These are phyloP conservation scores for Papilionanthe hybrid DNA, from an alignment of 116 monocot genomes.

Conservation along the genomic window DNA sequence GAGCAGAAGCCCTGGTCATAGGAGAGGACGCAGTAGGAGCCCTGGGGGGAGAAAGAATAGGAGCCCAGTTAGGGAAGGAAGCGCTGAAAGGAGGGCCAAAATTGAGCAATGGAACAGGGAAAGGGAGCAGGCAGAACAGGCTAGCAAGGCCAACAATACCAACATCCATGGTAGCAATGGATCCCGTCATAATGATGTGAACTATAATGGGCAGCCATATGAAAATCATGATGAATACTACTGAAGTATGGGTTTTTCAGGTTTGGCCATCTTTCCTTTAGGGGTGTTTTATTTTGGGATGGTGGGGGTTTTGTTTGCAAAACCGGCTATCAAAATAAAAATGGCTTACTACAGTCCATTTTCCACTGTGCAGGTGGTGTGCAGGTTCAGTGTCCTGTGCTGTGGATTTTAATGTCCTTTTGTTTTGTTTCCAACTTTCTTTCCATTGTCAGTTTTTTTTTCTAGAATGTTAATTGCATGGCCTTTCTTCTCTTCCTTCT, in stretches of 20 bases:
- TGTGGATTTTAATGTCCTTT: conserved; percentile 18
- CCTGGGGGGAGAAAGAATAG: conserved; percentile 25
- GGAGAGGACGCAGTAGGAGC: conserved; percentile 22
- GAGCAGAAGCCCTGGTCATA: conserved; percentile 3
- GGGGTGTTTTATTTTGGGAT: background rate
- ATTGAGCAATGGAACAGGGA: conserved; percentile 92
- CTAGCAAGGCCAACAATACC: background rate
- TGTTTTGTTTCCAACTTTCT: background rate
- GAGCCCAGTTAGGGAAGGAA: conserved; percentile 69
- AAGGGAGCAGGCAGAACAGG: conserved; percentile 38
- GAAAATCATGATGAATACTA: background rate
- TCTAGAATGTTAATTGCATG: background rate
- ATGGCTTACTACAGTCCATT: conserved; percentile 42
- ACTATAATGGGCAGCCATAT: conserved; percentile 6
- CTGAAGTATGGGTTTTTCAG: background rate
- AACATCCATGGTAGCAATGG: conserved; percentile 9
- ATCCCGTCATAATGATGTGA: conserved; percentile 13
- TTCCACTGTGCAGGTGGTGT: conserved; percentile 53
- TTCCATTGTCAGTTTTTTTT: background rate
- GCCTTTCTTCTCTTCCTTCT: background rate
- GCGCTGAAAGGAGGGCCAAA: conserved; percentile 82
- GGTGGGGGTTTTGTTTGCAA: background rate
- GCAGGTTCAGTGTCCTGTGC: conserved; percentile 44
- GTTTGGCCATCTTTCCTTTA: background rate
- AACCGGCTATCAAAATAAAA: conserved; percentile 9